Conservation (phyloP, 176 grass and related monocot genomes). For the Bolboschoenus planiculmis region DNA sequence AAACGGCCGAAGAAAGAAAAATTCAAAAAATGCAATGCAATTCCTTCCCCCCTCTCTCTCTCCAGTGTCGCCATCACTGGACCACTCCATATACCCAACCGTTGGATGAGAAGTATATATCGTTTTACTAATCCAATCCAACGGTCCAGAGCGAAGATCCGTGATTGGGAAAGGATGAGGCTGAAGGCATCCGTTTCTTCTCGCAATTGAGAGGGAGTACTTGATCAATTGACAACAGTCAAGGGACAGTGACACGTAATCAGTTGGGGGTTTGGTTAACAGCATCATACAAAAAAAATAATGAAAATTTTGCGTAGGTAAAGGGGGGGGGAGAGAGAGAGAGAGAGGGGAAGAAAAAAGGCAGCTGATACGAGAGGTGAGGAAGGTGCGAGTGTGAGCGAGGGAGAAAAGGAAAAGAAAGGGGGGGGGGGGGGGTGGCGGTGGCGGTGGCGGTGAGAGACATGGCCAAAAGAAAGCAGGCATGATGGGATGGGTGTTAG, state of each 20-base stretch:
- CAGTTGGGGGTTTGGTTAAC: background rate
- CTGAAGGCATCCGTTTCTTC: slow-evolving; percentile 21
- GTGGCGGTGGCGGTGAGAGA: too few relatives aligned
- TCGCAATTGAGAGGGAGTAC: background rate
- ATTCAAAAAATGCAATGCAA: background rate
- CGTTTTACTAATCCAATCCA: background rate
- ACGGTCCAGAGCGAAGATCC: background rate
- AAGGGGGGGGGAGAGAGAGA: too few relatives aligned
- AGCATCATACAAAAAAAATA: background rate
- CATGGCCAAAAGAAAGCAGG: background rate
- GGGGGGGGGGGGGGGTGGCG: too few relatives aligned
- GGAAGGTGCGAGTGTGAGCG: background rate
- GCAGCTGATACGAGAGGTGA: background rate
- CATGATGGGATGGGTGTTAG: slow-evolving; percentile 7
- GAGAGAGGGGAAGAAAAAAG: background rate
- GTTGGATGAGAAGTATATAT: background rate
- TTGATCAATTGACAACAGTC: background rate
- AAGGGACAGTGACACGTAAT: background rate
- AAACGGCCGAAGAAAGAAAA: background rate
- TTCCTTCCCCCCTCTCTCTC: too few relatives aligned
- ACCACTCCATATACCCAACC: background rate
- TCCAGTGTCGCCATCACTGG: background rate
- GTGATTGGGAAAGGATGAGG: slow-evolving; percentile 14
- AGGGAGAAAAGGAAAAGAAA: background rate
- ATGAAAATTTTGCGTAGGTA: background rate